A percentile compares a stretch with the other conserved stretches of the same genome.
Conservation (phyloP, 768 basidiomycete genomes). For the Mycena galericulata region DNA sequence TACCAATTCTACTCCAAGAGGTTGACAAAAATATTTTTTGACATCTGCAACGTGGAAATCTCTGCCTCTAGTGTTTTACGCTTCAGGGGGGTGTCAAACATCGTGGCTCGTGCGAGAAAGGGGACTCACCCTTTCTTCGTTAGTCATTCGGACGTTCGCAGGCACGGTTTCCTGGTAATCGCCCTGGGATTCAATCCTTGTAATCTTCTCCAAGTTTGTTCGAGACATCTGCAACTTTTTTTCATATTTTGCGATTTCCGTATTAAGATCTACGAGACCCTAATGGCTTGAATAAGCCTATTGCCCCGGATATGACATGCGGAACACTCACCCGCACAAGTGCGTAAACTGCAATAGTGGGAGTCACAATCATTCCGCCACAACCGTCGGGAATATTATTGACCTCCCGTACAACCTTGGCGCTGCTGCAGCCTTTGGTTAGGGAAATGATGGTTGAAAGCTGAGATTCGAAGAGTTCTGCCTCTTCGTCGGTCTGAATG, state of each 20-base stretch:
- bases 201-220: conserved; percentile 79
- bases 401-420: conserved; percentile 72
- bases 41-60: conserved; percentile 74
- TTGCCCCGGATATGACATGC: background rate
- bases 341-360: conserved; percentile 80
- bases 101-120: conserved; percentile 4
- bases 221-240: conserved; percentile 86
- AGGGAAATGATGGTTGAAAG: conserved; percentile 79
- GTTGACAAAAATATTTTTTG: conserved; percentile 80
- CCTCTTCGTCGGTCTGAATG: conserved; percentile 72
- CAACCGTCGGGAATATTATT: conserved; percentile 86
- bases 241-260: conserved; percentile 88
- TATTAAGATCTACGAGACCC: conserved; percentile 91
- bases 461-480: conserved; percentile 76
- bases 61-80: conserved; percentile 83
- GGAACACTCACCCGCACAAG: conserved; percentile 78
- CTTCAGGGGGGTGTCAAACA: conserved; percentile 59
- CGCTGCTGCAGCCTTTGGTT: conserved; percentile 88
- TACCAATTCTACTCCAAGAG: no score
- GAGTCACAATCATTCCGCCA: conserved; percentile 84
- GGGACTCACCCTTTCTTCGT: conserved; percentile 82
- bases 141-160: conserved; percentile 74
- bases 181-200: conserved; percentile 74
- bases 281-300: conserved; percentile 43
- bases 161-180: conserved; percentile 88